Evolutionary conservation across 768 basidiomycete genomes (phyloP).

Genomic region (Basidioascus undulatus): DNA sequence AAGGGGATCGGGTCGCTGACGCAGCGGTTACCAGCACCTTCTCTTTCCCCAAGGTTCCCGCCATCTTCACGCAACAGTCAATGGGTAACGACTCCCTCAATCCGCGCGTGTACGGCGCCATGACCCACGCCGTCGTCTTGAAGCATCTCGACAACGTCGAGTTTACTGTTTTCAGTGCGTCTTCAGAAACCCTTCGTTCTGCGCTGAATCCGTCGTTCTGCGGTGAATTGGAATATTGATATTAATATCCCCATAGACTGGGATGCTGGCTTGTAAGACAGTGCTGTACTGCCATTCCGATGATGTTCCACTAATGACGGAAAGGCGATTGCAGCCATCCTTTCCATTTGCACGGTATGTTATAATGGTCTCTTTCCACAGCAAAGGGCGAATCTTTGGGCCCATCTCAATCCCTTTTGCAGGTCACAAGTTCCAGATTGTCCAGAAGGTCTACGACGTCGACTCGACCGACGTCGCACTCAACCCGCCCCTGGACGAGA

Average conservation of each 20-base stretch:
- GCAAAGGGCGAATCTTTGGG: too few relatives aligned
- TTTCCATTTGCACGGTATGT: constrained; percentile 35
- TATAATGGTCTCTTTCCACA: too few relatives aligned
- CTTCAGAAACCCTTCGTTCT: too few relatives aligned
- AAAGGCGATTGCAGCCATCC: too few relatives aligned
- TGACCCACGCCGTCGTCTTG: constrained; percentile 38
- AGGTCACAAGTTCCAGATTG: constrained; percentile 66
- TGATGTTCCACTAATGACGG: too few relatives aligned
- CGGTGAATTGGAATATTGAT: too few relatives aligned
- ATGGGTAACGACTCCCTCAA: constrained; percentile 36
- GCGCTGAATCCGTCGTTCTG: too few relatives aligned
- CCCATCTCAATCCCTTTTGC: too few relatives aligned
- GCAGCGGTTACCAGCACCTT: constrained; percentile 19
- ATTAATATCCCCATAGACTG: too few relatives aligned
- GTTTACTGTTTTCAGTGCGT: constrained; percentile 32
- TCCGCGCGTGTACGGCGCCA: constrained; percentile 50
- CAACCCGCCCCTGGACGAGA: constrained; percentile 58
- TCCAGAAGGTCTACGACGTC: constrained; percentile 30
- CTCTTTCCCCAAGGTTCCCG: constrained; percentile 30
- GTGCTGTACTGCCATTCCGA: too few relatives aligned
- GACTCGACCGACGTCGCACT: constrained; percentile 35
- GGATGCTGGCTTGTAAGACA: constrained; percentile 31
- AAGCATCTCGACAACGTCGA: constrained; percentile 53
- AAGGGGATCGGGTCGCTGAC: constrained; percentile 4
- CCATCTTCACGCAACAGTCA: constrained; percentile 47